Percentiles rank a stretch among this genome's conserved stretches.
phyloP scores from a whole-genome alignment of 1,284 basidiomycete species.

The Ustilago vetiveriae region DNA sequence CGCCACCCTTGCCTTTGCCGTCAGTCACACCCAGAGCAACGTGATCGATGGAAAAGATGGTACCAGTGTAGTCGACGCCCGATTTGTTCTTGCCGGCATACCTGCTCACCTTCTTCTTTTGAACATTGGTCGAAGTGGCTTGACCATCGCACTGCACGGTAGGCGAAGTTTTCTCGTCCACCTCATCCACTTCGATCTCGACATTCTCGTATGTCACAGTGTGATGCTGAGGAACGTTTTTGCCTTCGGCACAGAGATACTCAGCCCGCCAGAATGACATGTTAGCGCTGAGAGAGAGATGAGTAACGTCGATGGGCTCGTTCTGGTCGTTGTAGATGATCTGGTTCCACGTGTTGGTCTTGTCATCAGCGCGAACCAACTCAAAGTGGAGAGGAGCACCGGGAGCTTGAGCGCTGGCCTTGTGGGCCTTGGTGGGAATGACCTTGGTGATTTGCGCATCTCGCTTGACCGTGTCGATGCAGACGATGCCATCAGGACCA shows the following conservation, averaged over 20 bases:
- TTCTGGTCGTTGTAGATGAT: slow-evolving; percentile 33
- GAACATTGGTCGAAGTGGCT: slow-evolving; percentile 19
- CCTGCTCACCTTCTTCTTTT: slow-evolving; percentile 20
- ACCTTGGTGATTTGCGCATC: slow-evolving; percentile 34
- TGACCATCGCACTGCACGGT: slow-evolving; percentile 21
- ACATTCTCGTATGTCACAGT: slow-evolving; percentile 35
- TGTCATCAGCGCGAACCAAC: slow-evolving; percentile 20
- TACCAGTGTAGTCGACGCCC: slow-evolving; percentile 17
- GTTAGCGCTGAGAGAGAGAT: slow-evolving; percentile 11
- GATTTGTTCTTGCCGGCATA: slow-evolving; percentile 17
- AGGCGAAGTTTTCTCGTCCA: slow-evolving; percentile 1
- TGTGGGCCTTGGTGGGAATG: slow-evolving; percentile 15
- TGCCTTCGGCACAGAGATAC: slow-evolving; percentile 29
- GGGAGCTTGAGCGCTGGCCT: neutral
- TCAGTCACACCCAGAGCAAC: slow-evolving; percentile 22
- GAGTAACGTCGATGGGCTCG: slow-evolving; percentile 19
- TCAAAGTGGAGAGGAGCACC: slow-evolving; percentile 24
- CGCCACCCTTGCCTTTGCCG: slow-evolving; percentile 10
- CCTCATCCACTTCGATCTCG: slow-evolving; percentile 35
- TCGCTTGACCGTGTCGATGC: slow-evolving; percentile 42
- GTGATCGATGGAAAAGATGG: slow-evolving; percentile 24
- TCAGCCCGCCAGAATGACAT: slow-evolving; percentile 40
- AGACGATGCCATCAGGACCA: slow-evolving; percentile 9
- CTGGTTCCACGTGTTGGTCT: slow-evolving; percentile 27
- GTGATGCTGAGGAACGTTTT: slow-evolving; percentile 17